Evolutionary conservation across 371 early-diverging fungal genomes (phyloP), one percentile per base, ranked within the genome.

Genomic region (Mucor sp.): DNA sequence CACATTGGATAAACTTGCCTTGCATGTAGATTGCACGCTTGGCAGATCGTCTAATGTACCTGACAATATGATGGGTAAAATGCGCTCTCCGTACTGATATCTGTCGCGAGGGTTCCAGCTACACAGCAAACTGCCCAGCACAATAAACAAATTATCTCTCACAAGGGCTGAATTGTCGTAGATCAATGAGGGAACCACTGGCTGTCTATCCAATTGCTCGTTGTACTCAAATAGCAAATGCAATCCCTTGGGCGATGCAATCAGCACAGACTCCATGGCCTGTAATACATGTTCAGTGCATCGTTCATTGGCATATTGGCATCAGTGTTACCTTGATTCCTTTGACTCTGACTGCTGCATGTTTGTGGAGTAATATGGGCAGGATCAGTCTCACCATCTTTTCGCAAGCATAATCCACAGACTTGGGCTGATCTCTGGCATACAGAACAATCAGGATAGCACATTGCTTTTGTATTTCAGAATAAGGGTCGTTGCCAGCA

Each of bases 161-260:
- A 79, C 80, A 1, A 62, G 30, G 9, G 73, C 67, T n/a, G 80
- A 70, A 8, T 67, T 23, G 62, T 79, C 80, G 30, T 67, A 72
- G 6, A 73, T 33, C 14, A 79, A 66, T 0, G 50, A 21, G 4
- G 72, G 72, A 4, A 76, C 30, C 14, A 76, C 50, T 7, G 73
- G 68, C 33, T 60, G 57, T 43, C 67, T 33, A 30, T 66, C 67
- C 15, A 48, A 56, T 6, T 19, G 27, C 8, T 66, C 60, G 23
- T 69, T 65, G 61, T 61, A 63, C 8, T 66, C 69, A 63, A 76
- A 74, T 15, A 74, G 37, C 17, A 60, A 14, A 21, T 62, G 56
- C 4, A 70, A 11, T 14, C 73, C 70, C 19, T 72, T 72, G 1
- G 72, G 58, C 0, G 67, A 68, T 15, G 65, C 68, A 35, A 58